Evolutionary conservation across 2,329 filamentous ascomycete species (phyloP), one percentile per base, ranked within the genome.

Genomic region (Colletotrichum endophyticum): DNA sequence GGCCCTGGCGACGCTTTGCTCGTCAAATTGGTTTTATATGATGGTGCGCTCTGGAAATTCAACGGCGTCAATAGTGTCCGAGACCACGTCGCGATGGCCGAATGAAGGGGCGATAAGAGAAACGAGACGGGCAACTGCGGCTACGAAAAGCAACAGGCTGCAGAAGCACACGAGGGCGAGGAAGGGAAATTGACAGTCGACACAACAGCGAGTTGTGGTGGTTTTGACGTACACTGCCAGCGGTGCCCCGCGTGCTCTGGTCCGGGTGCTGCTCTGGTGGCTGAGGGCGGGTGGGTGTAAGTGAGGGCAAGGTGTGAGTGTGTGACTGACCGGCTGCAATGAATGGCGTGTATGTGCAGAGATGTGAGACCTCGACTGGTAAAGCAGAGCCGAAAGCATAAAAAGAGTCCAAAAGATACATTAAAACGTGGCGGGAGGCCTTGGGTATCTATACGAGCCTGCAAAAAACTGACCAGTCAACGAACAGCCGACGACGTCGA

Each of bases 361-460:
- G 30, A 68, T 19, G 68, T 61, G 19, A 72, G 30, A 32, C 53
- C 57, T 72, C 15, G 25, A 53, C 61, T 63, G 28, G 62, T 66
- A 27, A 32, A 39, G 44, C 44, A 69, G 36, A 49, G 34, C 70
- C 71, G 70, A 39, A 73, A 61, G 34, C 70, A 66, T 59, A 30
- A 61, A 59, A 53, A 66, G 22, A 59, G 16, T 30, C 9, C 13
- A 9, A 72, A 76, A n/a, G 16, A 2, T 8, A n/a, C 25, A 25
- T 8, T 6, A 19, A 75, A 64, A 30, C 22, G 63, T 61, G 70
- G 70, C 59, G 70, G 70, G 70, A 73, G 13, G 34, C n/a, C 64
- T 49, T 70, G 44, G 34, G 64, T 76, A 76, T 76, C 73, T 76
- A 76, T 76, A 73, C 73, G 73, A 73, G 64, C 64, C 59, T 64